Percentiles rank a stretch among this genome's conserved stretches.
These are phyloP conservation scores for Hydrangea macrophylla DNA, from an alignment of 148 eudicot genomes.

Conservation along the genomic window DNA sequence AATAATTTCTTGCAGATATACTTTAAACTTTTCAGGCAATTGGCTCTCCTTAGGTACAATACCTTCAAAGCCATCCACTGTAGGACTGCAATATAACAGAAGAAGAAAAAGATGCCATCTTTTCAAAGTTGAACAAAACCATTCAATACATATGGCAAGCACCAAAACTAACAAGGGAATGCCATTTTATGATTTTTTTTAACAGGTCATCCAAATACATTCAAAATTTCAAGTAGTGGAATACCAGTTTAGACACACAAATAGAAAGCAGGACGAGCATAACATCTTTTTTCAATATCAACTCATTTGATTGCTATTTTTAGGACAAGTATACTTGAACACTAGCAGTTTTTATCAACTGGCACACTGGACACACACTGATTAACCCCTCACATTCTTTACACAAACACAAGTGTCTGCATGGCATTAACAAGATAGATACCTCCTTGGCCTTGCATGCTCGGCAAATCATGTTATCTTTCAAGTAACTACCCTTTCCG, in stretches of 20 bases:
- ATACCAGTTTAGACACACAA: background rate
- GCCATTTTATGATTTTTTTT: too few relatives aligned
- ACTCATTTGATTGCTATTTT: constrained; percentile 15
- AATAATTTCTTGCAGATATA: too few relatives aligned
- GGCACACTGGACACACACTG: constrained; percentile 66
- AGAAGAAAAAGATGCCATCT: too few relatives aligned
- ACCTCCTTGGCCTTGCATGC: constrained; percentile 58
- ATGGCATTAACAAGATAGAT: constrained; percentile 65
- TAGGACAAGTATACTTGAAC: constrained; percentile 71
- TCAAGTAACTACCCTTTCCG: constrained; percentile 25
- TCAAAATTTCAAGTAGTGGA: background rate
- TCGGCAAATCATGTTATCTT: constrained; percentile 50
- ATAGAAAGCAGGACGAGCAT: too few relatives aligned
- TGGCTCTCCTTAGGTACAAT: too few relatives aligned
- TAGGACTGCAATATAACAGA: too few relatives aligned
- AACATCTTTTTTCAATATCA: background rate
- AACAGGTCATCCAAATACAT: background rate
- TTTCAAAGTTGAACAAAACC: too few relatives aligned
- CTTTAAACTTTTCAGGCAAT: too few relatives aligned
- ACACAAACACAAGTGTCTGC: constrained; percentile 74
- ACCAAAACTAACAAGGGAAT: too few relatives aligned
- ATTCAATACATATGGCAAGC: too few relatives aligned
- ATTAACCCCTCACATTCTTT: constrained; percentile 57
- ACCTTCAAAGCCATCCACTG: too few relatives aligned
- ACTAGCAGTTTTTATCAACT: constrained; percentile 49